Base-by-base conservation (phyloP, 345 rosid species). In the Moringa oleifera region DNA sequence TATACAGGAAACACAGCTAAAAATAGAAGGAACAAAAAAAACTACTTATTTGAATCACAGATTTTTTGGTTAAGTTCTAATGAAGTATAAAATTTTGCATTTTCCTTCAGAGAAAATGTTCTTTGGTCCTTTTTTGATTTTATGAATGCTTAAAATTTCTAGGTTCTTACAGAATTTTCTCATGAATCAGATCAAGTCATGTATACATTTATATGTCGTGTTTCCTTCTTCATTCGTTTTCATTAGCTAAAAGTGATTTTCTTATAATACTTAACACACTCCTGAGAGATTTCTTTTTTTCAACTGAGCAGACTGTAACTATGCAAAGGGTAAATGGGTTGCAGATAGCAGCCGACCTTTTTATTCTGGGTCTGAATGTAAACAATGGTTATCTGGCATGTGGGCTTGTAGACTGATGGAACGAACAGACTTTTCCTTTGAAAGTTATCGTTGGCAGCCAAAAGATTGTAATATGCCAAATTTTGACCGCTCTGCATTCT, bases 391-490 rank as follows among this genome's bases (percentile, higher is more conserved):
- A 59, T 82, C 95, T 37, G 74, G 58, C 59, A 77, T 82, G 87
- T 87, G 97, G 96, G 75, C 96, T 0, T 89, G 94, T 77, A 73
- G 90, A 69, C 65, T 78, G 22, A 83, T 77, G 23, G 76, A 77
- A 22, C 75, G 95, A 16, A 75, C 78, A 3, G 95, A 87, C 57
- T 92, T 89, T 68, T 81, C 95, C 1, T 92, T 75, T 0, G 98
- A 92, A 67, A 64, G 79, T 68, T 84, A 79, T 58, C 75, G 88
- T 19, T 92, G 98, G 93, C 91, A 82, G 70, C 93, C 96, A 20
- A 61, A 82, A 49, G 73, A 84, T 75, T 92, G 95, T 67, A 72
- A 82, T 59, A 77, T 81, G 80, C 79, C 77, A 22, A 82, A 81
- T 59, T 92, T 87, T 71, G 88, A 84, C 21, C 69, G 76, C 47